Percentiles rank a stretch among this genome's conserved stretches.
Conservation (phyloP, 495 filamentous ascomycete genomes). For the Podospora comata region DNA sequence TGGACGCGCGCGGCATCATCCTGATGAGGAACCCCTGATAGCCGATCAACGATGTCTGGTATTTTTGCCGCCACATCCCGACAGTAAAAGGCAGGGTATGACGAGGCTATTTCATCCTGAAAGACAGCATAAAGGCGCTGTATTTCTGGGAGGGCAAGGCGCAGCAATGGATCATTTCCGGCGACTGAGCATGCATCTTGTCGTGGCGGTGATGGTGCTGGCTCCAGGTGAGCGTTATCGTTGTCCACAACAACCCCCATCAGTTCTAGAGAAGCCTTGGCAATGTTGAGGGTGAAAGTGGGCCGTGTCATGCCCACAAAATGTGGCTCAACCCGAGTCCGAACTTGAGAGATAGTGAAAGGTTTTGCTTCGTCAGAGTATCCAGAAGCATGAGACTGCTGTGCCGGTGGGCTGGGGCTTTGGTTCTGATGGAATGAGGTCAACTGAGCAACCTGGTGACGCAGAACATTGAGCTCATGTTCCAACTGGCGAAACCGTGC, state of each 20-base stretch:
- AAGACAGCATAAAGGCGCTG: background rate
- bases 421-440: background rate
- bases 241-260: conserved; percentile 11
- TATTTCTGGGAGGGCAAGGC: background rate
- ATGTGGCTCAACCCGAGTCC: conserved; percentile 11
- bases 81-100: too few relatives aligned
- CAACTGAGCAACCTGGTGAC: background rate
- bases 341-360: too few relatives aligned
- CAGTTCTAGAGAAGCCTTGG: conserved; percentile 18
- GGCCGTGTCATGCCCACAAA: conserved; percentile 23
- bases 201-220: background rate
- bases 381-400: background rate
- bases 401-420: background rate
- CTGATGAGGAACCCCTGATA: too few relatives aligned
- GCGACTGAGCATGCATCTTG: background rate
- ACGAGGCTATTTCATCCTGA: background rate
- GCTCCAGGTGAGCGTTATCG: background rate
- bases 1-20: background rate
- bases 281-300: conserved; percentile 19
- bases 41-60: too few relatives aligned
- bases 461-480: background rate
- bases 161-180: background rate
- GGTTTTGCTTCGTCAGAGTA: background rate
- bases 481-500: background rate
- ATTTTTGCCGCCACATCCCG: too few relatives aligned